phyloP scores from a whole-genome alignment of 1,284 basidiomycete genomes.

The Apiotrichum gracile region DNA sequence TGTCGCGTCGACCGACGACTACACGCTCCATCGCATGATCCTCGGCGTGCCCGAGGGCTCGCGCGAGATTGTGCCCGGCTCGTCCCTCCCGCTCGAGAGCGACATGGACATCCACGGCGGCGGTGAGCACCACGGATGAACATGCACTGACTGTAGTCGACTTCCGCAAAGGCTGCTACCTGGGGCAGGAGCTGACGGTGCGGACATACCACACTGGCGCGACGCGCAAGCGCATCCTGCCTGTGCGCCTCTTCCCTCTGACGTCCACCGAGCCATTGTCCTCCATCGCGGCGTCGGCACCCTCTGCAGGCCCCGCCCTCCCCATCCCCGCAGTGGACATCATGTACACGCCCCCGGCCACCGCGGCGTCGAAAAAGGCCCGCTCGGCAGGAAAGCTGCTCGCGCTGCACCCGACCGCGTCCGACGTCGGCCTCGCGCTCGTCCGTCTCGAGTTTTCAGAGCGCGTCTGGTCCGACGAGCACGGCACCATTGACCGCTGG shows the following conservation, averaged over 20 bases:
- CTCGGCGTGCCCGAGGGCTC: constrained; percentile 84
- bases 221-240: constrained; percentile 83
- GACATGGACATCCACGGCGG: constrained; percentile 91
- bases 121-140: constrained; percentile 53
- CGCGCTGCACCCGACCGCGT: constrained; percentile 20
- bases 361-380: constrained; percentile 31
- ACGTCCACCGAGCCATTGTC: constrained; percentile 7
- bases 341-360: constrained; percentile 29
- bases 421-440: constrained; percentile 38
- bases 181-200: constrained; percentile 95
- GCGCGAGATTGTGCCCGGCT: constrained; percentile 66
- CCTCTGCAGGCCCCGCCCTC: not conserved
- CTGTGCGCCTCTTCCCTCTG: constrained; percentile 52
- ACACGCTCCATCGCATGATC: constrained; percentile 70
- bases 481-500: constrained; percentile 17
- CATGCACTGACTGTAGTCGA: constrained; percentile 59
- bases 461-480: constrained; percentile 23
- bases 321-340: constrained; percentile 20
- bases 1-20: constrained; percentile 46
- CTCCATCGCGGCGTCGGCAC: not conserved
- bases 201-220: constrained; percentile 93
- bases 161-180: constrained; percentile 95
- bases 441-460: constrained; percentile 44
- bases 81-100: constrained; percentile 85
- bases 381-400: constrained; percentile 41